Evolutionary conservation across 371 early-diverging fungal species (phyloP), one percentile per base, ranked within the genome.

Genomic region (Mucor plumbeus): DNA sequence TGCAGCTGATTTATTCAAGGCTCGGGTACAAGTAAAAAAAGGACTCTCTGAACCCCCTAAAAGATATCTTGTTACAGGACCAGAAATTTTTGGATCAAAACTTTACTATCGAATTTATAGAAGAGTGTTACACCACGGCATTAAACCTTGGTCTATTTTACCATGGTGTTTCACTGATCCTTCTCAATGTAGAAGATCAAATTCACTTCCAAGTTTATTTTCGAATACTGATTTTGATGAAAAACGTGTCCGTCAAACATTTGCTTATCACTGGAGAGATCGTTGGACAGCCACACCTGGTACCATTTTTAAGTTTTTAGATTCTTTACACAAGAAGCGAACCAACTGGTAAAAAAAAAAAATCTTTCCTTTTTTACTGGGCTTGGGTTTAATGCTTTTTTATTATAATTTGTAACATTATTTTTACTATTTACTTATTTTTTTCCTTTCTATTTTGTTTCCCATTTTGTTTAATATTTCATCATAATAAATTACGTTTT

Each of bases 141-240:
- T 78, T 40, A 48, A 71, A 39, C 83, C 85, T 31, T 85, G 83
- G 80, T 65, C 82, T 3, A 73, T 83, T 10, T 40, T 85, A 19
- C 85, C 85, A 19, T 85, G 85, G 85, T 78, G 79, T 40, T 76
- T 73, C 47, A 76, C 74, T 26, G 72, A 76, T 55, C 71, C 76
- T 14, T 66, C 71, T 13, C 64, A 68, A 15, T 78, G 79, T 47
- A 68, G 56, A 61, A 63, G 54, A 47, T 60, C 61, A 34, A 78
- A 76, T 58, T 73, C 76, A 14, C 39, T 78, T 19, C 79, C 79
- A 10, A 74, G 70, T 15, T 39, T 74, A 36, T 67, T 65, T 39
- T 56, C 70, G 15, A 62, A 75, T 26, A 9, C 63, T 31, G 47
- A 75, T n/a, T 72, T 78, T 59, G 68, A 74, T 62, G 38, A 63